Base-by-base conservation (phyloP, 1,284 basidiomycete genomes). In the Boletellus deceptivus region DNA sequence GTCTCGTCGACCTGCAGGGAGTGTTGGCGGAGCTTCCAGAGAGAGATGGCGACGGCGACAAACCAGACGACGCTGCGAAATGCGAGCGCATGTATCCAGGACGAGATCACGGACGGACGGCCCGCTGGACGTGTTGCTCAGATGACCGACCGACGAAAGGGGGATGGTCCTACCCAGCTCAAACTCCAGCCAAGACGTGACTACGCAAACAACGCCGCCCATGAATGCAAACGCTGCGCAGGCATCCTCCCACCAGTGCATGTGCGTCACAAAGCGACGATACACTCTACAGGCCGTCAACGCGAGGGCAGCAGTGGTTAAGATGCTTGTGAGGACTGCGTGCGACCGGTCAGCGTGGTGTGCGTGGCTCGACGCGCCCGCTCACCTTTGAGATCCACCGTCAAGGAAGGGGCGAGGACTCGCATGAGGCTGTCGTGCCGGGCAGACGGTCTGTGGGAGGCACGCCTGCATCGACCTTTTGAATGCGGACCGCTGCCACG, bases 201-300 rank as follows among this genome's bases (percentile, higher is more conserved):
- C 43, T 16, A 59, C 14, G 17, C 22, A 53, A 14, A 53, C 27
- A 20, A 56, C 24, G 14, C 60, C 37, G 5, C 52, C 43, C 9
- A 48, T 20, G 22, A 43, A 27, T 22, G 50, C 64, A 16, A 60
- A 29, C 3, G 43, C 16, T n/a, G 47, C 55, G 13, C 43, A 56
- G 41, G 25, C 49, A 46, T 62, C 64, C 29, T 65, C 64, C 49
- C 58, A 52, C 55, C 58, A 45, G 20, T 67, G 43, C 9, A 17
- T 50, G 20, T 24, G 45, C 16, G 13, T 49, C 40, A 20, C 37
- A 27, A 48, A 43, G 41, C 51, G 52, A 44, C 29, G 22, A 18
- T 45, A n/a, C 17, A 59, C 4, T 34, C 55, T 50, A 22, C 43
- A 58, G 20, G 38, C 17, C 3, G 50, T 45, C 37, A 65, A 25